Base-by-base conservation (phyloP, 1,284 basidiomycete genomes). In the Ceraceosorus bombacis region DNA sequence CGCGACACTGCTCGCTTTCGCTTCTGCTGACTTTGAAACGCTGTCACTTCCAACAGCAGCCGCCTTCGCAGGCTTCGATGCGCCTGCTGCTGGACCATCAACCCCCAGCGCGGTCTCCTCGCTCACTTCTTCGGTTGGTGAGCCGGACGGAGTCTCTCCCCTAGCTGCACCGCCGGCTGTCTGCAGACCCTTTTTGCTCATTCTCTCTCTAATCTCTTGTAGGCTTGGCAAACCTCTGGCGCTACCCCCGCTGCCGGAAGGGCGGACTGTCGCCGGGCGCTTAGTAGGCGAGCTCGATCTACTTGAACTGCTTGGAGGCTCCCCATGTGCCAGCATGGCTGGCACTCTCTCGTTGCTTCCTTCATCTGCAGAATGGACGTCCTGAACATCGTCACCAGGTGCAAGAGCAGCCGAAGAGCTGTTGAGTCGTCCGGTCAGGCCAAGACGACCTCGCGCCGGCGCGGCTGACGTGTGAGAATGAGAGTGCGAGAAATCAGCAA, bases 201-300 rank as follows among this genome's bases (percentile, higher is more conserved):
- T 66, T 0, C 72, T 66, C n/a, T 69, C 69, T 36, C 65, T 65
- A 43, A 76, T 76, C 40, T 74, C 73, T 17, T 72, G 71, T 9
- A 76, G 57, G 52, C 69, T 76, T 0, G 73, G 73, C 39, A 74
- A 53, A 0, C 63, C 69, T 12, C 70, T 63, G n/a, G 57, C 53
- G 10, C 59, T 54, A 55, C 60, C 59, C 41, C 54, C 41, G 50
- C 60, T 57, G 38, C 63, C 66, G 9, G 58, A 62, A 4, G 64
- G 61, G 0, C 59, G 64, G 27, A 55, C 51, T 0, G 60, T 10
- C 8, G 10, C 7, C 41, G 40, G 46, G 8, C 17, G 49, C 27
- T 40, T 49, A 9, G 27, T 36, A 7, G 56, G 50, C 41, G 49
- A 13, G 27, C 57, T 51, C 2, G 55, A 46, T 8, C 52, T 53